Percentiles rank a stretch among this genome's conserved stretches.
Conservation (phyloP, 2,329 filamentous ascomycete genomes). For the Alternaria metachromatica region DNA sequence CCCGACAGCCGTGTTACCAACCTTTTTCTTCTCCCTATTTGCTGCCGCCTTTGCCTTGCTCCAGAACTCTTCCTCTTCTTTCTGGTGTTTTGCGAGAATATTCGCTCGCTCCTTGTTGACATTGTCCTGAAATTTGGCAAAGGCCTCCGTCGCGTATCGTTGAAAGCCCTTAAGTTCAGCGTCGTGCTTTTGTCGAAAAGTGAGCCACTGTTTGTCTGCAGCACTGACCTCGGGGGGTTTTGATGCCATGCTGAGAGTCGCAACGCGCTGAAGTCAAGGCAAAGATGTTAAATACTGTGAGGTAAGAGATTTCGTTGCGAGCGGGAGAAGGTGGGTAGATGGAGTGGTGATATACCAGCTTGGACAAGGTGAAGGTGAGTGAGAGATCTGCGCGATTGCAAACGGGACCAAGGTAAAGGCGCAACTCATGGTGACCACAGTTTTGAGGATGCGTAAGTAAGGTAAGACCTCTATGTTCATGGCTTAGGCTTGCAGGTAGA, state of each 20-base stretch:
- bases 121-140: background rate
- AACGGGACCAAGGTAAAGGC: background rate
- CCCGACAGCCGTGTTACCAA: background rate
- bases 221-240: background rate
- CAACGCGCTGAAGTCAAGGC: background rate
- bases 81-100: constrained; percentile 7
- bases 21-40: background rate
- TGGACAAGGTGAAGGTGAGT: constrained; percentile 3
- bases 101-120: background rate
- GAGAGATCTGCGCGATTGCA: background rate
- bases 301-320: background rate
- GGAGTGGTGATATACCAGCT: background rate
- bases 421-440: background rate
- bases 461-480: background rate
- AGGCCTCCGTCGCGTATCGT: background rate
- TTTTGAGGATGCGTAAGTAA: background rate
- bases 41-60: background rate
- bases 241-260: background rate
- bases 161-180: background rate
- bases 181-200: constrained; percentile 2
- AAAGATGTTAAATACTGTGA: background rate
- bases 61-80: constrained; percentile 17
- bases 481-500: background rate
- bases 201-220: constrained; percentile 5
- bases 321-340: background rate